phyloP scores from a whole-genome alignment of 306 rosid genomes.

The Lithocarpus polystachyus region DNA sequence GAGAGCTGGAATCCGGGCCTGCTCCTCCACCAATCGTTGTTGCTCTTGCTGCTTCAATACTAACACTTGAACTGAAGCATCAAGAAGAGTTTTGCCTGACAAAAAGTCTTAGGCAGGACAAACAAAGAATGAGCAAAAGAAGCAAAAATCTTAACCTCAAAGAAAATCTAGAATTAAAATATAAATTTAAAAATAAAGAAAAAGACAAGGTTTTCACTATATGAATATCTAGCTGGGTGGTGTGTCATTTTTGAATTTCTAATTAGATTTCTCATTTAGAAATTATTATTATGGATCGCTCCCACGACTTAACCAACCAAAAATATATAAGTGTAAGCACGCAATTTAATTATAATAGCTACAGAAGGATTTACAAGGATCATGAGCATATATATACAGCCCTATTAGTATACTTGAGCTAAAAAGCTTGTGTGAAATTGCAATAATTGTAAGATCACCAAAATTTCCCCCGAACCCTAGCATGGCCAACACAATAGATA shows the following conservation, averaged over 20 bases:
- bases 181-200: not conserved
- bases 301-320: not conserved
- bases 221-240: not conserved
- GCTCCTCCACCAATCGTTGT: constrained; percentile 65
- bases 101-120: not conserved
- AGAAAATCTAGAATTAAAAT: not conserved
- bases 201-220: not conserved
- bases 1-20: constrained; percentile 46
- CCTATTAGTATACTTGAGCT: no score
- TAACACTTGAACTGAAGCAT: constrained; percentile 29
- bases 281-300: not conserved
- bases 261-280: not conserved
- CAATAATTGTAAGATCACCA: no score
- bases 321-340: not conserved
- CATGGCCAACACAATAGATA: no score
- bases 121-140: not conserved
- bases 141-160: not conserved
- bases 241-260: not conserved
- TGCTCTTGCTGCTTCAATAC: constrained; percentile 80
- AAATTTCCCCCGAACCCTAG: no score
- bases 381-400: no score
- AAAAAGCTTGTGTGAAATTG: no score
- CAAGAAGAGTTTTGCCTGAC: not conserved
- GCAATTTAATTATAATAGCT: no score
- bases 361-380: no score